phyloP scores from a whole-genome alignment of 2,329 filamentous ascomycete genomes.

The Cladosporium sp. region DNA sequence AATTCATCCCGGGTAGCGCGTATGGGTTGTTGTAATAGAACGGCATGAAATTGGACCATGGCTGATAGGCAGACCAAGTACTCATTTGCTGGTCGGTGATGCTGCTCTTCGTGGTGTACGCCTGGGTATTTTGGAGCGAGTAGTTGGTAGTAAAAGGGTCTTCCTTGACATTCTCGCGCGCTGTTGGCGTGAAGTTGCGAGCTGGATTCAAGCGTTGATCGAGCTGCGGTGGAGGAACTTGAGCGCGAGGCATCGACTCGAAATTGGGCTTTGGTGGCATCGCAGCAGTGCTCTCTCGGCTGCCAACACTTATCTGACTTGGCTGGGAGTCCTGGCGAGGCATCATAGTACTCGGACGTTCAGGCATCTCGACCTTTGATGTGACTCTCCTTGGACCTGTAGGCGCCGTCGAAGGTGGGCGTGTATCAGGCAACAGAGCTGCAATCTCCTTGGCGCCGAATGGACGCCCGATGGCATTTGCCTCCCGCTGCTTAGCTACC shows the following conservation, averaged over 20 bases:
- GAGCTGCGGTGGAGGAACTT: background rate
- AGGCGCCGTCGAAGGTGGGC: constrained; percentile 11
- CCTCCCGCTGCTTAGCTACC: constrained; percentile 38
- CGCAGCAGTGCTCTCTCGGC: background rate
- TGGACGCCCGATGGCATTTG: constrained; percentile 22
- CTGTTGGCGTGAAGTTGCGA: background rate
- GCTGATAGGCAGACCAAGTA: background rate
- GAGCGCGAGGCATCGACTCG: background rate
- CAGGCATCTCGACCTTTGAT: constrained; percentile 12
- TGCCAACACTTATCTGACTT: background rate
- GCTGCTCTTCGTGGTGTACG: background rate
- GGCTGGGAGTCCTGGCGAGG: background rate
- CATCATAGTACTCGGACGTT: background rate
- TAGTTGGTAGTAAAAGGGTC: background rate
- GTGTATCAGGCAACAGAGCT: constrained; percentile 24
- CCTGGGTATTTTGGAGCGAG: too few relatives aligned
- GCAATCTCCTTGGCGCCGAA: constrained; percentile 31
- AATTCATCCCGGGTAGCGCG: background rate
- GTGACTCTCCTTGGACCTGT: constrained; percentile 11
- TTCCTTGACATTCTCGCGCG: background rate
- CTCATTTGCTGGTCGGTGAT: background rate
- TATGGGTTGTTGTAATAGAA: background rate
- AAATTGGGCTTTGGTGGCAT: background rate
- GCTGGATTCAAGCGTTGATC: background rate
- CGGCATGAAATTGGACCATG: background rate